These are phyloP conservation scores for Sarcodon sp. DNA, from an alignment of 768 basidiomycete genomes.

Conservation along the genomic window DNA sequence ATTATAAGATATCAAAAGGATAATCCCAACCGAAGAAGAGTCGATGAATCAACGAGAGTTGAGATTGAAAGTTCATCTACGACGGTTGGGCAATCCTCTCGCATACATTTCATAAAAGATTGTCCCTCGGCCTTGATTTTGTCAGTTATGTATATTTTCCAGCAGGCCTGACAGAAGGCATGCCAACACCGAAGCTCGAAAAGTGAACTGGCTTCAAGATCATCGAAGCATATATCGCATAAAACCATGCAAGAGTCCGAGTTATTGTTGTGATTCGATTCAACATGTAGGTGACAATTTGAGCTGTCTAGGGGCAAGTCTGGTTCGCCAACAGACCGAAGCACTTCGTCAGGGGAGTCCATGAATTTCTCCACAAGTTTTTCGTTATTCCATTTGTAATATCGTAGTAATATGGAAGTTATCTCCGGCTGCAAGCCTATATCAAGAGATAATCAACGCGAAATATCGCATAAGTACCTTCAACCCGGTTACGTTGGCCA, in stretches of 20 bases:
- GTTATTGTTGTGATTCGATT: too few relatives aligned
- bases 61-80: slow-evolving; percentile 46
- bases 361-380: slow-evolving; percentile 91
- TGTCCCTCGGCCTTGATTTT: slow-evolving; percentile 82
- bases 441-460: not conserved
- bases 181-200: slow-evolving; percentile 64
- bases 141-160: slow-evolving; percentile 62
- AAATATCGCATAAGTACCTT: slow-evolving; percentile 11
- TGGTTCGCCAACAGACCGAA: not conserved
- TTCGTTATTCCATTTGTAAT: slow-evolving; percentile 93
- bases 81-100: slow-evolving; percentile 54
- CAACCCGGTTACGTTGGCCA: slow-evolving; percentile 15
- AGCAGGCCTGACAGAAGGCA: slow-evolving; percentile 72
- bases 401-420: slow-evolving; percentile 68
- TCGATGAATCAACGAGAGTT: slow-evolving; percentile 36
- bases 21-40: slow-evolving; percentile 22
- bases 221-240: slow-evolving; percentile 90
- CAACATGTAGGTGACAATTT: not conserved
- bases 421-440: slow-evolving; percentile 36
- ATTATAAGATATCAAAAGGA: too few relatives aligned
- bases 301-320: slow-evolving; percentile 12
- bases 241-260: slow-evolving; percentile 42
- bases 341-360: slow-evolving; percentile 68
- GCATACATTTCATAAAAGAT: slow-evolving; percentile 66
- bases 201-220: slow-evolving; percentile 35